A percentile compares a stretch with the other conserved stretches of the same genome.
Evolutionary conservation across 805 yeast genomes (phyloP).

Genomic region (Maudiozyma barnettii): DNA sequence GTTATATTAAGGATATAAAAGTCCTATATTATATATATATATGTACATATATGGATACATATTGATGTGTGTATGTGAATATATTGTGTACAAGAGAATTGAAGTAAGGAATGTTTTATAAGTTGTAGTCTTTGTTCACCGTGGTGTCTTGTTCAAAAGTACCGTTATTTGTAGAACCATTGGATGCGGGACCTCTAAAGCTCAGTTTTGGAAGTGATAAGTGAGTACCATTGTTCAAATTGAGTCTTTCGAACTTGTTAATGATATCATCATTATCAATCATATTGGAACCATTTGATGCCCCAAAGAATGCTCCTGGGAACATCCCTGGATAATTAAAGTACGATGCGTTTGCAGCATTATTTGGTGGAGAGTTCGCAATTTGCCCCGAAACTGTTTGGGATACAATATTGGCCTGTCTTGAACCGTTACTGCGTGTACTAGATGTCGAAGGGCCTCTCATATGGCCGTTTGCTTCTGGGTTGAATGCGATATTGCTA

Average conservation of each 20-base stretch:
- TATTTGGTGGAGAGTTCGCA: background rate
- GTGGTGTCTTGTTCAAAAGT: conserved; percentile 3
- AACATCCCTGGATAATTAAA: conserved; percentile 28
- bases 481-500: conserved; percentile 17
- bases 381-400: background rate
- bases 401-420: conserved; percentile 13
- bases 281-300: conserved; percentile 5
- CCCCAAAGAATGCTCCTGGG: conserved; percentile 12
- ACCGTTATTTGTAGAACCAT: conserved; percentile 3
- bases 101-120: background rate
- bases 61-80: background rate
- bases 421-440: conserved; percentile 24
- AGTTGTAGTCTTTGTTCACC: background rate
- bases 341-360: conserved; percentile 5
- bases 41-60: too few species aligned
- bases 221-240: conserved; percentile 22
- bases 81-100: background rate
- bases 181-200: conserved; percentile 12
- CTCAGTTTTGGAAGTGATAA: conserved; percentile 26
- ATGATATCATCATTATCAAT: conserved; percentile 19
- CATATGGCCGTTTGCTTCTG: conserved; percentile 17
- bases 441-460: conserved; percentile 27
- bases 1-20: too few species aligned
- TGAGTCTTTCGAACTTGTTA: conserved; percentile 24
- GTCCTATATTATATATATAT: too few species aligned